Conservation (phyloP, 352 stramenopile species). For the Pythium coloratum region DNA sequence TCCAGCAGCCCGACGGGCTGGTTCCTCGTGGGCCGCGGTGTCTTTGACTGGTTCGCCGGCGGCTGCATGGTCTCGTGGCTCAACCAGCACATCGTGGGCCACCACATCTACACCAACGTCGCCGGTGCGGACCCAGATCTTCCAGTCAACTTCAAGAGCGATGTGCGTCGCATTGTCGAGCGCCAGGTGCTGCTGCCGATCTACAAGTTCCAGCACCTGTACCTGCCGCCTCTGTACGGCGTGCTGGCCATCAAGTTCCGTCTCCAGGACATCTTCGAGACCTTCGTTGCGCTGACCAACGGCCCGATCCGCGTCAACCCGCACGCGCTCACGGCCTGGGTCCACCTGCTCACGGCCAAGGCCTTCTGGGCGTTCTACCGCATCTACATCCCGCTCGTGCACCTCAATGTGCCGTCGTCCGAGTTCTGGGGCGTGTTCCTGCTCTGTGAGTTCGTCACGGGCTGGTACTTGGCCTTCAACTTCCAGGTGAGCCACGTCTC, state of each 20-base stretch:
- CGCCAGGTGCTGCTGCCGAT: conserved; percentile 83
- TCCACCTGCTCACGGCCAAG: conserved; percentile 86
- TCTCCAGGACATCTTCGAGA: conserved; percentile 91
- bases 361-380: conserved; percentile 89
- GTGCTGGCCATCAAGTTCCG: conserved; percentile 94
- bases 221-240: conserved; percentile 92
- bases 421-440: conserved; percentile 84
- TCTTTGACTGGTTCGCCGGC: conserved; percentile 91
- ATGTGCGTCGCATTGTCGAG: conserved; percentile 86
- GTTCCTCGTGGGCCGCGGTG: conserved; percentile 71
- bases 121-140: conserved; percentile 92
- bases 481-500: conserved; percentile 92
- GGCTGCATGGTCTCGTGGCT: conserved; percentile 93
- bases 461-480: conserved; percentile 94
- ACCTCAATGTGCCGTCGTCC: conserved; percentile 57
- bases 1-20: conserved; percentile 77
- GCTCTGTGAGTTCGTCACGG: conserved; percentile 87
- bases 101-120: conserved; percentile 96
- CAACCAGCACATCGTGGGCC: conserved; percentile 95
- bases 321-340: conserved; percentile 72
- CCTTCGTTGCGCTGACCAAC: conserved; percentile 84
- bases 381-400: conserved; percentile 84
- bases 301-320: conserved; percentile 92
- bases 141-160: conserved; percentile 83
- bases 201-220: conserved; percentile 94